A percentile compares a stretch with the other conserved stretches of the same genome.
Conservation (phyloP, 345 rosid species). For the Eucalyptus albens region DNA sequence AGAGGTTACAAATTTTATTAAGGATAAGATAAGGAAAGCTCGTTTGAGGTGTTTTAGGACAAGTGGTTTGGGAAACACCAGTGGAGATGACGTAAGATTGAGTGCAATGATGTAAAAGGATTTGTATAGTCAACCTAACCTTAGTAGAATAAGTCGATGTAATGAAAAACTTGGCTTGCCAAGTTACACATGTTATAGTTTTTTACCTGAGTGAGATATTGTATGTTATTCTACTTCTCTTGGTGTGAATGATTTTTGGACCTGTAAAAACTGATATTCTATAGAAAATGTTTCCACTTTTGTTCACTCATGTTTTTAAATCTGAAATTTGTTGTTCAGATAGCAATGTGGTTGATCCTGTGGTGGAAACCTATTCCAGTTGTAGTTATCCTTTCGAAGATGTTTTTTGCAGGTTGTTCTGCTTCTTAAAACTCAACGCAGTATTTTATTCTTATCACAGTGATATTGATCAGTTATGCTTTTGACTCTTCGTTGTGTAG, state of each 20-base stretch:
- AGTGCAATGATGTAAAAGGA: background rate
- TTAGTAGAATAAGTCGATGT: background rate
- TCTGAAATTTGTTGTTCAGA: slow-evolving; percentile 20
- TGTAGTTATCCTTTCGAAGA: slow-evolving; percentile 47
- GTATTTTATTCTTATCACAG: background rate
- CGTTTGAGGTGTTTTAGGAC: background rate
- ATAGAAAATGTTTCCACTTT: background rate
- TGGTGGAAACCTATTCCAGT: slow-evolving; percentile 67
- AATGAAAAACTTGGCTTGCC: background rate
- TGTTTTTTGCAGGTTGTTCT: slow-evolving; percentile 75
- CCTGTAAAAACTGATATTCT: background rate
- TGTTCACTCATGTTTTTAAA: background rate
- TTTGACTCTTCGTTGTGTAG: slow-evolving; percentile 13
- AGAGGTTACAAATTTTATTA: background rate
- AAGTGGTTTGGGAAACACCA: background rate
- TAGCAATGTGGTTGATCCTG: slow-evolving; percentile 68
- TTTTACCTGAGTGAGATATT: background rate
- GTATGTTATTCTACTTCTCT: background rate
- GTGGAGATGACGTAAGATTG: background rate
- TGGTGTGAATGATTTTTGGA: background rate
- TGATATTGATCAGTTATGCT: background rate
- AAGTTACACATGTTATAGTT: background rate
- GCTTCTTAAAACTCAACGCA: background rate
- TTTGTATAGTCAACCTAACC: background rate
- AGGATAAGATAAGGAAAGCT: background rate